Evolutionary conservation across 192 early-diverging fungal genomes (phyloP).

Genomic region (Coemansia sp.): DNA sequence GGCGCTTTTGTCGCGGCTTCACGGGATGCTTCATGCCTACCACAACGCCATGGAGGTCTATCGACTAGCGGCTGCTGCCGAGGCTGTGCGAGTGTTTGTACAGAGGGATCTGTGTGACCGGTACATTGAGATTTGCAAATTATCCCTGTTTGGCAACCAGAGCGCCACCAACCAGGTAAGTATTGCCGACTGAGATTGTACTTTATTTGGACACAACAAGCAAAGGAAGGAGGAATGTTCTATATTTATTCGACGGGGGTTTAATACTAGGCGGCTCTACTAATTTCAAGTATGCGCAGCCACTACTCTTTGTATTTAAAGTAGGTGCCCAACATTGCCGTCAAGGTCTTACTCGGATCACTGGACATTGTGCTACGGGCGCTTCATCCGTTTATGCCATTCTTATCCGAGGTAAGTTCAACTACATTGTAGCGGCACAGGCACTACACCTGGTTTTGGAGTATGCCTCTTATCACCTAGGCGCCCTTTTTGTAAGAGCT

Average conservation of each 20-base stretch:
- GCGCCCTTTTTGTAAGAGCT: background rate
- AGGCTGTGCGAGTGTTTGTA: constrained; percentile 83
- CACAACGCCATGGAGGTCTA: constrained; percentile 68
- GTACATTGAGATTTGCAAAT: constrained; percentile 88
- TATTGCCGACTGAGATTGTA: background rate
- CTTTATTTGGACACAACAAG: background rate
- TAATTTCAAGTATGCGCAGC: constrained; percentile 4
- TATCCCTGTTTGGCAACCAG: constrained; percentile 65
- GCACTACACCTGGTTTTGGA: background rate
- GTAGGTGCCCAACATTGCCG: constrained; percentile 39
- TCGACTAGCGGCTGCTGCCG: constrained; percentile 78
- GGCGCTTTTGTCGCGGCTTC: constrained; percentile 84
- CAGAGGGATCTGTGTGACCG: constrained; percentile 93
- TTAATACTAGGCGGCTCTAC: background rate
- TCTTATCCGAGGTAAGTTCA: constrained; percentile 80
- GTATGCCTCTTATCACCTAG: background rate
- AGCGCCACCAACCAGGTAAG: constrained; percentile 59
- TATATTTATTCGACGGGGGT: background rate
- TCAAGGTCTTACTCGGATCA: constrained; percentile 42
- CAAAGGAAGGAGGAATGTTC: background rate
- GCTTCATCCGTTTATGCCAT: constrained; percentile 98
- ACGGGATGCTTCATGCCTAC: constrained; percentile 65
- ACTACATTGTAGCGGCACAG: constrained; percentile 6
- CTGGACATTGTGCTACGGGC: constrained; percentile 66
- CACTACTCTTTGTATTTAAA: background rate